Evolutionary conservation across 768 basidiomycete genomes (phyloP).

Genomic region (Rhizopogon sp.): DNA sequence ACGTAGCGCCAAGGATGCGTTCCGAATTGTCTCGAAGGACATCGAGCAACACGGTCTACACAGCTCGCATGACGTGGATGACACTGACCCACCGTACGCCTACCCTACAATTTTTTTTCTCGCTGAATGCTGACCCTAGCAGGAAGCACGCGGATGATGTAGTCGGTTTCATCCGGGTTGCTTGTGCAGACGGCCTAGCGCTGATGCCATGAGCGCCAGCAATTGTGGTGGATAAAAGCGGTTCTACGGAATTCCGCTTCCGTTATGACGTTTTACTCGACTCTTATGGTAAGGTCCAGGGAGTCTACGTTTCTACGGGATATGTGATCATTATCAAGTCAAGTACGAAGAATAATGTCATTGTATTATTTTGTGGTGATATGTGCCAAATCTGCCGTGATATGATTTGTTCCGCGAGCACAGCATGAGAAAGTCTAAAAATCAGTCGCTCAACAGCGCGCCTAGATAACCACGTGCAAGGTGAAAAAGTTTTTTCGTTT

Average conservation of each 20-base stretch:
- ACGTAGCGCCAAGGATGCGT: conserved; percentile 47
- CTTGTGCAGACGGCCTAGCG: conserved; percentile 49
- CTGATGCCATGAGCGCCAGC: conserved; percentile 39
- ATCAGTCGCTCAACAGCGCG: background rate
- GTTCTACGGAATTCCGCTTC: conserved; percentile 19
- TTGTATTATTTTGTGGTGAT: too few relatives aligned
- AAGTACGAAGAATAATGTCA: too few relatives aligned
- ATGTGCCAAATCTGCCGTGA: too few relatives aligned
- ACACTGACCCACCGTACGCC: conserved; percentile 43
- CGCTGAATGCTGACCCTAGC: conserved; percentile 14
- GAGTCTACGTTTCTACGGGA: background rate
- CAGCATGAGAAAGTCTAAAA: conserved; percentile 17
- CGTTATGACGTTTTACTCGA: background rate
- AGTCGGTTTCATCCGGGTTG: conserved; percentile 51
- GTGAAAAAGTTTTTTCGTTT: conserved; percentile 19
- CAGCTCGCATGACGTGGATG: conserved; percentile 25
- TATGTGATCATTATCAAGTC: background rate
- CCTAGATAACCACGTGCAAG: conserved; percentile 13
- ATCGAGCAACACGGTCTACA: conserved; percentile 61
- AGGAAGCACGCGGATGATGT: conserved; percentile 44
- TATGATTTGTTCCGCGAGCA: conserved; percentile 1
- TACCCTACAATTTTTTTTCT: conserved; percentile 2
- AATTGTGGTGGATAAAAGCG: too few relatives aligned
- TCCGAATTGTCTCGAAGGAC: conserved; percentile 53
- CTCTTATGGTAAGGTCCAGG: conserved; percentile 11